Evolutionary conservation across 2,329 filamentous ascomycete species (phyloP), one percentile per base, ranked within the genome.

Genomic region (Microsporum canis): DNA sequence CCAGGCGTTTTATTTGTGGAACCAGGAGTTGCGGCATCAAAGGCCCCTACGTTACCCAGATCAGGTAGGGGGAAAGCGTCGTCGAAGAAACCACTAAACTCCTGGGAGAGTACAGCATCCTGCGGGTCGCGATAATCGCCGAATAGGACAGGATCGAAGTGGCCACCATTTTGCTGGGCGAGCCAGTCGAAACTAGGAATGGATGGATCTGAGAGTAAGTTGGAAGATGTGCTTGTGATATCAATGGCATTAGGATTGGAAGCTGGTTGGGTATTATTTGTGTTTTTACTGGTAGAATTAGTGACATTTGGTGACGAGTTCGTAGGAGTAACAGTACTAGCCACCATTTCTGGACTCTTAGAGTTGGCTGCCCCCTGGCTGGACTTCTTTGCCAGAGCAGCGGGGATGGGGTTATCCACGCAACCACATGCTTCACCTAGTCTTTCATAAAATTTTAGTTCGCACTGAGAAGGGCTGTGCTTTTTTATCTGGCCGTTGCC

Each of bases 81-180:
- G 66, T 83, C 82, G 71, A 84, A 84, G 73, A 86, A 86, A 23
- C 78, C 88, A 60, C 89, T 88, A 66, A 95, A 88, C 6, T 85
- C 84, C 49, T 83, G 69, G 77, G 86, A 66, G 79, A 95, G 76
- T 12, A 95, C 81, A 60, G 87, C 92, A 61, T 90, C 88, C 69
- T 95, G 89, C 0, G 90, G 86, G 70, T 99, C 94, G 59, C 94
- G 86, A 75, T 96, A 97, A 67, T 91, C 89, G 60, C 88, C 89
- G 72, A 96, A 97, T 3, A 97, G 80, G 60, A 94, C 85, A 0
- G 94, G 92, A 64, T 97, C 91, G 68, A 97, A 96, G 65, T 88
- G 85, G 61, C 89, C 89, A 61, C 87, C 86, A 68, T 91, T 92
- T 71, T 95, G 88, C 68, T 87, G 86, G 43, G 85, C 82, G 57